phyloP scores from a whole-genome alignment of 805 yeast species.

The Scheffersomyces coipomensis region DNA sequence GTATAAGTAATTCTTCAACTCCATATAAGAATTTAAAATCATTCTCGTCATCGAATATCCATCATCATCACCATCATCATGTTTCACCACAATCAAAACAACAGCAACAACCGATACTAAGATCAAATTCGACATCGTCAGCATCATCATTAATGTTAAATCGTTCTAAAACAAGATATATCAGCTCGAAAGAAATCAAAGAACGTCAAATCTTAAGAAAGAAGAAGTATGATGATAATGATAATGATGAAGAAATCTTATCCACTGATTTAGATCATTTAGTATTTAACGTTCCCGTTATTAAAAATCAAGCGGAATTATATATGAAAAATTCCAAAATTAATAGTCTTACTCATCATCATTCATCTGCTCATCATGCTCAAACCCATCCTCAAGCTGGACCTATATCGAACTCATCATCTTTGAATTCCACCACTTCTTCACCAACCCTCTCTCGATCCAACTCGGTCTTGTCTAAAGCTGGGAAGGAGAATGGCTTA shows the following conservation, averaged over 20 bases:
- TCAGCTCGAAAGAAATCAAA: slow-evolving; percentile 35
- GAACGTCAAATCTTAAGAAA: slow-evolving; percentile 36
- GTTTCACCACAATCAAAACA: background rate
- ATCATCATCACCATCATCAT: slow-evolving; percentile 1
- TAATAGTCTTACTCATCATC: background rate
- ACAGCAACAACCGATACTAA: slow-evolving; percentile 3
- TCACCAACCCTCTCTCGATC: no score
- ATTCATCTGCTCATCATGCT: background rate
- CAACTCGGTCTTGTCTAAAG: no score
- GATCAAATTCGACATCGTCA: slow-evolving; percentile 10
- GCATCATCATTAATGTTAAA: slow-evolving; percentile 18
- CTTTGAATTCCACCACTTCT: no score
- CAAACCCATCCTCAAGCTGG: background rate
- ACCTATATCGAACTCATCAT: no score
- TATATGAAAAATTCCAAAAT: slow-evolving; percentile 15
- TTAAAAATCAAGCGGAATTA: slow-evolving; percentile 33
- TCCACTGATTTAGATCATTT: slow-evolving; percentile 33
- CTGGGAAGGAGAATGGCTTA: no score
- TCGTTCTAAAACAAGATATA: slow-evolving; percentile 33
- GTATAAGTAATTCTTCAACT: background rate
- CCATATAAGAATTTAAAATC: slow-evolving; percentile 8
- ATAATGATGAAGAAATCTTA: slow-evolving; percentile 38
- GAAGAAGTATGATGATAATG: slow-evolving; percentile 40
- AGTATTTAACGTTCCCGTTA: slow-evolving; percentile 44
- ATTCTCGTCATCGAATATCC: slow-evolving; percentile 10